Evolutionary conservation across 2,329 filamentous ascomycete genomes (phyloP).

Genomic region (Hypoxylon sp.): DNA sequence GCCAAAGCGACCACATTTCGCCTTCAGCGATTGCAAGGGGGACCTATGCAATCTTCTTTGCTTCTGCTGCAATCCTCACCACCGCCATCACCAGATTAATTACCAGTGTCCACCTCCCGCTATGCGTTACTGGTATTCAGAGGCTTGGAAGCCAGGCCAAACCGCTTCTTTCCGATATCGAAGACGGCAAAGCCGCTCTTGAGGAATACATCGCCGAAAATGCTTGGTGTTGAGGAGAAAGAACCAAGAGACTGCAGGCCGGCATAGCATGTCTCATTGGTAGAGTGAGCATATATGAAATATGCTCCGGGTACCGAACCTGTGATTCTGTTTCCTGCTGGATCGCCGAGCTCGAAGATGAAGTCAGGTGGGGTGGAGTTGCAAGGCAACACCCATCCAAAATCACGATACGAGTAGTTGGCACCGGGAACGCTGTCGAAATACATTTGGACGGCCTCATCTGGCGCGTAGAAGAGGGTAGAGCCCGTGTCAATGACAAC

Average conservation of each 20-base stretch:
- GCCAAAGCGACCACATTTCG: slow-evolving; percentile 7
- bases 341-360: slow-evolving; percentile 66
- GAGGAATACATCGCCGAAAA: slow-evolving; percentile 84
- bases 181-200: slow-evolving; percentile 84
- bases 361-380: slow-evolving; percentile 69
- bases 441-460: slow-evolving; percentile 71
- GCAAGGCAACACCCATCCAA: slow-evolving; percentile 73
- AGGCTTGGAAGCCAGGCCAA: slow-evolving; percentile 62
- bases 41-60: background rate
- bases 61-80: slow-evolving; percentile 4
- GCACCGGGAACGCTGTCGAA: slow-evolving; percentile 70
- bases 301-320: slow-evolving; percentile 69
- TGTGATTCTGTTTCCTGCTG: slow-evolving; percentile 60
- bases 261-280: slow-evolving; percentile 76
- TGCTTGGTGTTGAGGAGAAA: slow-evolving; percentile 68
- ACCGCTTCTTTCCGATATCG: slow-evolving; percentile 65
- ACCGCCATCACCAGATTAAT: background rate
- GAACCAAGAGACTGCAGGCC: slow-evolving; percentile 75
- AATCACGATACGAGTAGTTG: slow-evolving; percentile 61
- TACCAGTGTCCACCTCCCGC: slow-evolving; percentile 22
- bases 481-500: slow-evolving; percentile 79
- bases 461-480: slow-evolving; percentile 73
- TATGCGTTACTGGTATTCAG: slow-evolving; percentile 54
- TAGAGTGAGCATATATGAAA: slow-evolving; percentile 69
- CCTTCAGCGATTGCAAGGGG: background rate